Conservation (phyloP, 2,329 filamentous ascomycete genomes). For the Apiospora rasikravindrae region DNA sequence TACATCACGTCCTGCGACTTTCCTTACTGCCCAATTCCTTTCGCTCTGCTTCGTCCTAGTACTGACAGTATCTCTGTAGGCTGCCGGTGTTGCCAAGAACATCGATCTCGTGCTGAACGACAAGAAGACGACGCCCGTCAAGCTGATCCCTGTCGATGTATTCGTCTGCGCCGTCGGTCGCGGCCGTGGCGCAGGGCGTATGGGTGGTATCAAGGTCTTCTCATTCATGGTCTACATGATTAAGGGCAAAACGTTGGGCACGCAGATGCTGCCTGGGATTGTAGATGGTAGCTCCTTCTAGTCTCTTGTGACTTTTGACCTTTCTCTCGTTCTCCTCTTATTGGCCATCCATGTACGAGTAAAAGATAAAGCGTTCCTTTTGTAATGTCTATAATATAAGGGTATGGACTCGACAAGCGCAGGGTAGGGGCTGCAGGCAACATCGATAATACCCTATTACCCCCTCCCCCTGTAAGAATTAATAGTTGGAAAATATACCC, state of each 20-base stretch:
- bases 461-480: neutral
- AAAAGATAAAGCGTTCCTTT: neutral
- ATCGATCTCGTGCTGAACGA: constrained; percentile 53
- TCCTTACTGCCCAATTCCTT: neutral
- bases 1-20: neutral
- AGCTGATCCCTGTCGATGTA: constrained; percentile 54
- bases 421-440: neutral
- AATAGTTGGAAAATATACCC: neutral
- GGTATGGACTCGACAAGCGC: neutral
- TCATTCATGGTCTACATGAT: constrained; percentile 55
- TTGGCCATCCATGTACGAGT: neutral
- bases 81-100: constrained; percentile 58
- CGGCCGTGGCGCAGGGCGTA: constrained; percentile 54
- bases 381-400: neutral
- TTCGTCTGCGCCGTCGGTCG: constrained; percentile 55
- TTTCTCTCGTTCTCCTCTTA: neutral
- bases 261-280: constrained; percentile 51
- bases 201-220: constrained; percentile 54
- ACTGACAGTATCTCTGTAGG: constrained; percentile 35
- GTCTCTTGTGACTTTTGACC: neutral
- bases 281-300: constrained; percentile 55
- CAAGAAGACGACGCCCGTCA: constrained; percentile 50
- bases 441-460: neutral
- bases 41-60: neutral
- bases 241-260: constrained; percentile 57